These are phyloP conservation scores for Daedaleopsis nitida DNA, from an alignment of 768 basidiomycete genomes.

Conservation along the genomic window DNA sequence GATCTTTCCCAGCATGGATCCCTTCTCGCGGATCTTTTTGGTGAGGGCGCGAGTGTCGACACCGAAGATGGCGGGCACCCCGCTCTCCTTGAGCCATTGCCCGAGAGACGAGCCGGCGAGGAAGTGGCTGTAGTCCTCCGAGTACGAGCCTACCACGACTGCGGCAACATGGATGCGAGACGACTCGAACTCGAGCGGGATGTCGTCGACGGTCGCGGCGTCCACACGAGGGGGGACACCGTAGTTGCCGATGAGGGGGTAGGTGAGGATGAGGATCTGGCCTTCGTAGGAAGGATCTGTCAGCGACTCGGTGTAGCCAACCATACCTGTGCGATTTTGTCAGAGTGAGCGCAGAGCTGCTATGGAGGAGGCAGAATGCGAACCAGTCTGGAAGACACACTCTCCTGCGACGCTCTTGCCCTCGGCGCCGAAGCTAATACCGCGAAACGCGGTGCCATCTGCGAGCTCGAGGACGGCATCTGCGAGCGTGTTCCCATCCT, in stretches of 20 bases:
- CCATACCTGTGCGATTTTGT: constrained; percentile 75
- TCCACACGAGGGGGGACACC: constrained; percentile 82
- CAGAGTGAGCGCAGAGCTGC: neutral
- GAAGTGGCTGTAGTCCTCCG: constrained; percentile 93
- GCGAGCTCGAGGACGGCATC: constrained; percentile 86
- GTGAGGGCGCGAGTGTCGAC: constrained; percentile 96
- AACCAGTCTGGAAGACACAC: constrained; percentile 99
- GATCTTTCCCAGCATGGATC: constrained; percentile 87
- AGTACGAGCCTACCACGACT: constrained; percentile 91
- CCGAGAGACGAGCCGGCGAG: constrained; percentile 87
- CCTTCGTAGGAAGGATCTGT: constrained; percentile 99
- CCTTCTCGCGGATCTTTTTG: constrained; percentile 94
- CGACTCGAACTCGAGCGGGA: constrained; percentile 88
- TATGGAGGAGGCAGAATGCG: constrained; percentile 32
- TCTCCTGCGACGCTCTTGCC: constrained; percentile 92
- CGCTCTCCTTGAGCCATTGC: constrained; percentile 93
- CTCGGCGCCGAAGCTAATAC: constrained; percentile 92
- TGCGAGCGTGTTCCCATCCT: constrained; percentile 23
- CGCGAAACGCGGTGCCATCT: constrained; percentile 86
- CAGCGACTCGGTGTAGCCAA: constrained; percentile 96
- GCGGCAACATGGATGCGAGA: constrained; percentile 92
- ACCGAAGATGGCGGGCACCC: constrained; percentile 92
- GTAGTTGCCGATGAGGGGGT: constrained; percentile 96
- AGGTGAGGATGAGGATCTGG: constrained; percentile 96
- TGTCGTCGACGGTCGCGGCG: constrained; percentile 45